Evolutionary conservation across 2,329 filamentous ascomycete species (phyloP).

Genomic region (Colletotrichum sp.): DNA sequence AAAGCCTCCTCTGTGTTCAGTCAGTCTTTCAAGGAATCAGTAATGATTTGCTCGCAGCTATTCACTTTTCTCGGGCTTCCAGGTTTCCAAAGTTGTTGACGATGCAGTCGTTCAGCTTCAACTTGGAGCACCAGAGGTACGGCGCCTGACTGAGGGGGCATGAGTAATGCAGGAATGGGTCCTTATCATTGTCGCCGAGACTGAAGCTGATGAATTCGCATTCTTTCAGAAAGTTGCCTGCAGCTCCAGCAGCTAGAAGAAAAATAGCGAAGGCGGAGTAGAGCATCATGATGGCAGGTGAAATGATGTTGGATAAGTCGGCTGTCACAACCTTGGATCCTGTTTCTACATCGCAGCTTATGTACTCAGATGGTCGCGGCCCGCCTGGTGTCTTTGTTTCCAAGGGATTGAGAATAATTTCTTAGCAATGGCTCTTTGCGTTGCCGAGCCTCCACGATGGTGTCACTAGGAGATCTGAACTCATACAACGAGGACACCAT

Average conservation of each 20-base stretch:
- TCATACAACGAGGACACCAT: not conserved
- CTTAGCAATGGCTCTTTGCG: not conserved
- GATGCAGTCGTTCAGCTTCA: not conserved
- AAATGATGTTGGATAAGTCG: not conserved
- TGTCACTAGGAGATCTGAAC: not conserved
- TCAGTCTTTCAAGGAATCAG: accelerated
- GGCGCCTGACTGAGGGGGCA: not conserved
- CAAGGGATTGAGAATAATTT: not conserved
- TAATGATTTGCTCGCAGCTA: accelerated
- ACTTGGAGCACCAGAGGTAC: not conserved
- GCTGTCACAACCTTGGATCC: not conserved
- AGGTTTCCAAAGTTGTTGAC: not conserved
- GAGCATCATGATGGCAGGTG: not conserved
- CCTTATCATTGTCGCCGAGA: not conserved
- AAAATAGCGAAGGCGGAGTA: not conserved
- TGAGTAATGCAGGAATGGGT: not conserved
- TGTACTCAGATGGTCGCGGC: not conserved
- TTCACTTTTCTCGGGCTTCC: not conserved
- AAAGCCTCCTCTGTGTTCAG: not conserved
- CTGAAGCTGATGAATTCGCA: not conserved
- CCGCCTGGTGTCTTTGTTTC: not conserved
- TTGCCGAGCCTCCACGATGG: not conserved
- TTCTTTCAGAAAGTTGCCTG: not conserved
- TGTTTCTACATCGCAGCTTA: not conserved
- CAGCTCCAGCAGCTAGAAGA: not conserved